phyloP scores from a whole-genome alignment of 768 basidiomycete genomes.

The Naematelia encephala region DNA sequence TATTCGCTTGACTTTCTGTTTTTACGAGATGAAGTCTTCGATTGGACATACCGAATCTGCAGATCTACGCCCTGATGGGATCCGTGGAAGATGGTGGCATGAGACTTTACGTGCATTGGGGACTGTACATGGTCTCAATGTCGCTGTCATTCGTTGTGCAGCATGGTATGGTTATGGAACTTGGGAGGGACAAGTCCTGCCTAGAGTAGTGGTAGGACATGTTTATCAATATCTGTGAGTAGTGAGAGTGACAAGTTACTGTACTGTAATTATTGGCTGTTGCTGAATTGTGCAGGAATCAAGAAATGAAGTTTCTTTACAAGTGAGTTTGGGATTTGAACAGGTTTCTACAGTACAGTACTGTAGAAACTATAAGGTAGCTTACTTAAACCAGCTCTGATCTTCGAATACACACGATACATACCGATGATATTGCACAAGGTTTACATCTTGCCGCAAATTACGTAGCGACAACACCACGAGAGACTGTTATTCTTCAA shows the following conservation, averaged over 20 bases:
- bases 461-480: constrained; percentile 23
- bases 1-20: constrained; percentile 42
- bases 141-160: constrained; percentile 36
- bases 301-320: constrained; percentile 50
- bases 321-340: constrained; percentile 35
- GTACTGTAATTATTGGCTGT: no score
- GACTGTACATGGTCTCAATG: constrained; percentile 27
- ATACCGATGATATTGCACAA: constrained; percentile 37
- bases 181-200: constrained; percentile 40
- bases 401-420: constrained; percentile 45
- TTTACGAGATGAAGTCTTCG: constrained; percentile 49
- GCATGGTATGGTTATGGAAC: constrained; percentile 44
- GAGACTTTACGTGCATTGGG: constrained; percentile 42
- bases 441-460: constrained; percentile 31
- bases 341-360: no score
- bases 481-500: constrained; percentile 12
- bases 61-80: constrained; percentile 39
- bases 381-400: constrained; percentile 45
- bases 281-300: constrained; percentile 34
- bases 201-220: constrained; percentile 42
- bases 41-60: constrained; percentile 31
- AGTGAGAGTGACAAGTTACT: neutral
- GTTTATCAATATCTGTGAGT: constrained; percentile 43
- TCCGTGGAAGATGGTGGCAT: constrained; percentile 48
- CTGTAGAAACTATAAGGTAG: no score